Evolutionary conservation across 2,329 filamentous ascomycete species (phyloP), one percentile per base, ranked within the genome.

Genomic region (Aspergillus tamarii): DNA sequence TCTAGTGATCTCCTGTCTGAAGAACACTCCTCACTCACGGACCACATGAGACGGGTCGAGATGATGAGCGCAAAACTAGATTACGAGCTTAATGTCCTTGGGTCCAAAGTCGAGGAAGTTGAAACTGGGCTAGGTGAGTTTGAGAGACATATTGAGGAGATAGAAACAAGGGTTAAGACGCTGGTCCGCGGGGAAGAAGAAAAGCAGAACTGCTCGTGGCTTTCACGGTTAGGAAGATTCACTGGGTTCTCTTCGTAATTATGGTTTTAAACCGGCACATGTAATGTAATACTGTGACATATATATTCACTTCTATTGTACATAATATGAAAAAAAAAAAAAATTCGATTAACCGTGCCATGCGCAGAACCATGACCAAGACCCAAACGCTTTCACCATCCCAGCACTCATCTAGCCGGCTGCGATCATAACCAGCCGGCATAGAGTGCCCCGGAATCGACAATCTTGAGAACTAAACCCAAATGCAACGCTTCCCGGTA

Each of bases 11-110:
- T 93, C 19, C 79, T 97, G 11, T 84, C 84, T 0, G 87, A 89
- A 55, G 91, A 96, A 77, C 87, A 89, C 46, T 84, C 84, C 26
- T 84, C 86, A 59, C 81, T 96, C 43, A 87, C 85, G 4, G 92
- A 95, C 73, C 85, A 85, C 19, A 83, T 93, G 65, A 90, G 90
- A 75, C 91, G 95, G 67, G 84, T 97, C 16, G 93, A 96, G 75
- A 86, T 90, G 26, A 82, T 96, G 45, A 88, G 90, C 3, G 92
- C 93, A 23, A 94, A 94, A 77, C 83, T 98, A 61, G 94, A 98
- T 72, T 98, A 98, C 77, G 94, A 97, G 81, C 89, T 97, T 65
- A 87, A 90, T 64, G 88, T 89, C 19, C 82, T 98, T n/a, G 84
- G 88, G 56, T 88, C 89, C 55, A 93, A 93, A 71, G 90, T 97